phyloP scores from a whole-genome alignment of 1,284 basidiomycete genomes.

The Malassezia globosa region DNA sequence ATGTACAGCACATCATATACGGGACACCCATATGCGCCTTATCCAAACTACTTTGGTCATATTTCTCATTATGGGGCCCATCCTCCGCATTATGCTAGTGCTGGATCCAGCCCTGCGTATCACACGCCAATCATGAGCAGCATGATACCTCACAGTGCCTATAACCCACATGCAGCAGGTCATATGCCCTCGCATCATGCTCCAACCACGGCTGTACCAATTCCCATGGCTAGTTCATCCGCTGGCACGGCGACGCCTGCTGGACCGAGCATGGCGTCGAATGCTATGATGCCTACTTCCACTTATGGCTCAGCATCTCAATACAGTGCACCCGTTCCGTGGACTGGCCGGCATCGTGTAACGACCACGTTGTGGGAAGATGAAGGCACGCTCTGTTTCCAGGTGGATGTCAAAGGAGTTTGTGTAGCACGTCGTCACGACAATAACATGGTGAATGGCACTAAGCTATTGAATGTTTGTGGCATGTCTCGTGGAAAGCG shows the following conservation, averaged over 20 bases:
- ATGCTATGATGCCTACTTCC: constrained; percentile 12
- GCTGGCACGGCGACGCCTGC: neutral
- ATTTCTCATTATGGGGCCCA: constrained; percentile 13
- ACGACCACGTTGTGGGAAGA: constrained; percentile 47
- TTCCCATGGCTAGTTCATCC: constrained; percentile 5
- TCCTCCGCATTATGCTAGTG: constrained; percentile 9
- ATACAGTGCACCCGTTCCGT: constrained; percentile 38
- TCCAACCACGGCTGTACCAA: constrained; percentile 1
- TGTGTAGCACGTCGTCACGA: constrained; percentile 45
- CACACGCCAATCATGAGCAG: constrained; percentile 14
- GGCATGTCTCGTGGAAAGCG: constrained; percentile 47
- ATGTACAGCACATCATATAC: constrained; percentile 17
- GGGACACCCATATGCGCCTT: constrained; percentile 12
- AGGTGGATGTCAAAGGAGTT: constrained; percentile 44
- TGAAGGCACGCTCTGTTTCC: constrained; percentile 46
- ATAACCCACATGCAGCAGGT: constrained; percentile 4
- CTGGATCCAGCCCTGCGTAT: constrained; percentile 11
- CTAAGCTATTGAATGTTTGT: constrained; percentile 46
- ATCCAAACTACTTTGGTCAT: constrained; percentile 17
- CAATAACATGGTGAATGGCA: constrained; percentile 48
- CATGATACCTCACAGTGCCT: constrained; percentile 14
- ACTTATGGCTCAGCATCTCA: constrained; percentile 37
- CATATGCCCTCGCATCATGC: constrained; percentile 16
- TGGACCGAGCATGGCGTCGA: constrained; percentile 2
- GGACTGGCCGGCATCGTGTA: constrained; percentile 42